These are phyloP conservation scores for Hyaloperonospora brassicae DNA, from an alignment of 352 stramenopile species.

Conservation along the genomic window DNA sequence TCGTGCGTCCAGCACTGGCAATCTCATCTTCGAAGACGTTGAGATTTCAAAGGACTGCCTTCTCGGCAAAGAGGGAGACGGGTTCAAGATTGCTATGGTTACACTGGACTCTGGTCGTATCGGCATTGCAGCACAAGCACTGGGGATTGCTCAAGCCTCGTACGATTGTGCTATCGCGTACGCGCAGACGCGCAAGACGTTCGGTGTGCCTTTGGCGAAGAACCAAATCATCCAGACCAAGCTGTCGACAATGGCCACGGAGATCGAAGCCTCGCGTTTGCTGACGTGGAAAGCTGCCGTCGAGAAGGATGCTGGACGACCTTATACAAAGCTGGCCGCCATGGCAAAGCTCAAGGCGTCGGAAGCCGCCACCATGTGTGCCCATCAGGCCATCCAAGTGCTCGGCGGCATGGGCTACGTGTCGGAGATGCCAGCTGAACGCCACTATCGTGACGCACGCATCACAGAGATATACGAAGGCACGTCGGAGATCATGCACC, in stretches of 20 bases:
- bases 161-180: conserved; percentile 95
- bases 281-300: conserved; percentile 91
- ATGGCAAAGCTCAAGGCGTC: conserved; percentile 96
- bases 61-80: conserved; percentile 75
- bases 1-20: conserved; percentile 91
- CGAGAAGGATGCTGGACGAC: conserved; percentile 86
- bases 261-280: conserved; percentile 88
- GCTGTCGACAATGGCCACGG: conserved; percentile 89
- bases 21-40: conserved; percentile 94
- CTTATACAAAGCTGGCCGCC: conserved; percentile 90
- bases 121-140: conserved; percentile 91
- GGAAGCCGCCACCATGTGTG: conserved; percentile 92
- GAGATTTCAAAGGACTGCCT: conserved; percentile 87
- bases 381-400: conserved; percentile 95
- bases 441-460: conserved; percentile 94
- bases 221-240: conserved; percentile 88
- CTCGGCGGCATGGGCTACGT: conserved; percentile 94
- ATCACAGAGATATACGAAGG: conserved; percentile 98
- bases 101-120: conserved; percentile 93
- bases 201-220: conserved; percentile 89
- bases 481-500: conserved; percentile 95
- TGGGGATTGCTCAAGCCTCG: conserved; percentile 93
- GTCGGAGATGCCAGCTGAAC: conserved; percentile 94
- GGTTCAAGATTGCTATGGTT: conserved; percentile 88
- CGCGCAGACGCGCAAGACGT: conserved; percentile 90